phyloP scores from a whole-genome alignment of 106 monocot species.

The Phalaenopsis aphrodite region DNA sequence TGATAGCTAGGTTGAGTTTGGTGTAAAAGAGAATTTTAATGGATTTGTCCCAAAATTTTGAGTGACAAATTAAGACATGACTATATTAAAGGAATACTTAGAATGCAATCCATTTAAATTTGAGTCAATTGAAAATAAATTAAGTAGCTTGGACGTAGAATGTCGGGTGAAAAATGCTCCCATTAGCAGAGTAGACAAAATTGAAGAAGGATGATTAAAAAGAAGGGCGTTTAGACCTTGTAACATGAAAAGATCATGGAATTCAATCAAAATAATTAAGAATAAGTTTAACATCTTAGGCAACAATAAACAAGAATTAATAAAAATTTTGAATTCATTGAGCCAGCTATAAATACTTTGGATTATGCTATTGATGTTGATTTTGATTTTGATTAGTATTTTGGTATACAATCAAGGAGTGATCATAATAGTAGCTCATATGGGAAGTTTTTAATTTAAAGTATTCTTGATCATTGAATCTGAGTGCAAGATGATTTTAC shows the following conservation, averaged over 20 bases:
- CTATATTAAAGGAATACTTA: neutral
- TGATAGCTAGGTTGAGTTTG: neutral
- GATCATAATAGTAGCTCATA: neutral
- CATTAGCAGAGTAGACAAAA: too few species aligned
- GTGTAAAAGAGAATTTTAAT: neutral
- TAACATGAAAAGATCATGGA: neutral
- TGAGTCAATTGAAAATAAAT: neutral
- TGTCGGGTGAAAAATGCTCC: neutral
- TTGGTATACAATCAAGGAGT: neutral
- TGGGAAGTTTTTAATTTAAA: neutral
- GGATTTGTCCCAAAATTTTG: neutral
- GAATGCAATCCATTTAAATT: neutral
- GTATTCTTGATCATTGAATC: neutral
- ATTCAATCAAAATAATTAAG: neutral
- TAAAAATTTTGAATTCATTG: too few species aligned
- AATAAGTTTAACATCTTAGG: neutral
- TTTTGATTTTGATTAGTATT: neutral
- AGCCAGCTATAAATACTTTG: neutral
- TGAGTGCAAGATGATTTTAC: neutral
- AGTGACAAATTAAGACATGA: neutral
- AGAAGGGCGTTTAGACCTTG: neutral
- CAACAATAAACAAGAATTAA: neutral
- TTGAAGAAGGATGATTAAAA: neutral
- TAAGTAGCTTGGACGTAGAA: neutral
- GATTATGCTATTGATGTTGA: neutral